phyloP scores from a whole-genome alignment of 1,139 yeast species.

The Zygoascus hellenicus region DNA sequence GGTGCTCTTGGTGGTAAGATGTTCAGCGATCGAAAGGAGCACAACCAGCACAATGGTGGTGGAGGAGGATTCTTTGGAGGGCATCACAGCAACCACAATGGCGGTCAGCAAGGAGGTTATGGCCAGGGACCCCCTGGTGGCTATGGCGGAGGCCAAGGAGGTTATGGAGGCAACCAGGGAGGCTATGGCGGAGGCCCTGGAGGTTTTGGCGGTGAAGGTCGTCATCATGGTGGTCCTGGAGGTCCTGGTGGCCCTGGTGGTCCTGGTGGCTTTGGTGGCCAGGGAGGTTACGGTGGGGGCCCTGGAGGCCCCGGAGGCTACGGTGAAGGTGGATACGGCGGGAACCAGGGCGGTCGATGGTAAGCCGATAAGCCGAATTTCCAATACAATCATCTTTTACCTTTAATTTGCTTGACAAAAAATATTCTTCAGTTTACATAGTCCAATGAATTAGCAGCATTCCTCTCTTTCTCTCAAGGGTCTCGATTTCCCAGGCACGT shows the following conservation, averaged over 20 bases:
- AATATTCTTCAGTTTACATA: too few relatives aligned
- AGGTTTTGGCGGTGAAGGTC: conserved; percentile 9
- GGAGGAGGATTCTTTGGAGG: not conserved
- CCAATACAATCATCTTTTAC: not conserved
- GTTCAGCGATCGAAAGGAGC: not conserved
- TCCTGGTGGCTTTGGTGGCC: not conserved
- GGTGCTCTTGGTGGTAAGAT: conserved; percentile 15
- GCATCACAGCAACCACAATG: conserved; percentile 2
- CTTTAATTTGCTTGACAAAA: not conserved
- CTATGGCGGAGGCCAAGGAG: conserved; percentile 9
- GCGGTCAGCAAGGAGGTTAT: conserved; percentile 17
- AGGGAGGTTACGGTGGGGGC: not conserved
- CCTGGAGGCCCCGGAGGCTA: conserved; percentile 3
- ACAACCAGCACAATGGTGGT: not conserved
- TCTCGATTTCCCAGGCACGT: not conserved
- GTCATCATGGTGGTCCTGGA: conserved; percentile 14
- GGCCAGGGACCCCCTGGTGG: conserved; percentile 12
- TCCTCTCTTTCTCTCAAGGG: too few relatives aligned
- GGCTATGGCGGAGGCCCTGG: not conserved
- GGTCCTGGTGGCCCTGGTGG: conserved; percentile 1
- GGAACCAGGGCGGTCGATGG: conserved; percentile 1
- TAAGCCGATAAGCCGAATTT: not conserved
- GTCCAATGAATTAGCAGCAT: too few relatives aligned
- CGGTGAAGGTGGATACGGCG: not conserved
- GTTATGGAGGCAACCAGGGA: conserved; percentile 2